Percentiles rank a stretch among this genome's conserved stretches.
Conservation (phyloP, 345 rosid species). For the Brassica carinata region DNA sequence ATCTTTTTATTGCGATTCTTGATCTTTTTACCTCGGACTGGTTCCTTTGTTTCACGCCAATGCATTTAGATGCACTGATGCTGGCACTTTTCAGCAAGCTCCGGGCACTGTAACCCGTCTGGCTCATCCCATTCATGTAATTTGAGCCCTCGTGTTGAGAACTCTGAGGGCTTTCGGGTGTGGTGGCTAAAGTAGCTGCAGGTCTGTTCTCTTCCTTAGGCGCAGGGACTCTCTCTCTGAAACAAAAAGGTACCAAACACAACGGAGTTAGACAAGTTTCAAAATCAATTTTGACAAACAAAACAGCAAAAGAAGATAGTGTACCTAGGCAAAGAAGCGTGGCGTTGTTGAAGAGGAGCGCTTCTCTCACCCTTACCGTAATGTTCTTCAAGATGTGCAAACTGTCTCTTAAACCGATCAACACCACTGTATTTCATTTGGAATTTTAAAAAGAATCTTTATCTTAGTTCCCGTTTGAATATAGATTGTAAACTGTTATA, state of each 20-base stretch:
- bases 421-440: slow-evolving; percentile 65
- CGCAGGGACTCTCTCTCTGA: slow-evolving; percentile 84
- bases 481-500: background rate
- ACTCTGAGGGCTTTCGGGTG: slow-evolving; percentile 54
- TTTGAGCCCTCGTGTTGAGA: slow-evolving; percentile 46
- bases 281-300: slow-evolving; percentile 1
- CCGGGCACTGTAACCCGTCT: slow-evolving; percentile 54
- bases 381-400: slow-evolving; percentile 96
- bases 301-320: background rate
- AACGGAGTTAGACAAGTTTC: background rate
- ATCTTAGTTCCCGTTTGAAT: background rate
- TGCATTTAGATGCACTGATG: slow-evolving; percentile 92
- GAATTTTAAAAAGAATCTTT: background rate
- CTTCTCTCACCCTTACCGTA: slow-evolving; percentile 78
- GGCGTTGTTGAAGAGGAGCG: slow-evolving; percentile 82
- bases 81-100: slow-evolving; percentile 91
- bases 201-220: slow-evolving; percentile 60
- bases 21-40: slow-evolving; percentile 52
- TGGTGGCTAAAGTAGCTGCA: slow-evolving; percentile 52
- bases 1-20: slow-evolving; percentile 7
- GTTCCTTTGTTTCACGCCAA: slow-evolving; percentile 52
- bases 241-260: slow-evolving; percentile 4
- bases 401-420: slow-evolving; percentile 97
- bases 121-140: slow-evolving; percentile 35
- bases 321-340: slow-evolving; percentile 96